Base-by-base conservation (phyloP, 225 moss, liverwort and hornwort species). In the Pseudoscleropodium purum region DNA sequence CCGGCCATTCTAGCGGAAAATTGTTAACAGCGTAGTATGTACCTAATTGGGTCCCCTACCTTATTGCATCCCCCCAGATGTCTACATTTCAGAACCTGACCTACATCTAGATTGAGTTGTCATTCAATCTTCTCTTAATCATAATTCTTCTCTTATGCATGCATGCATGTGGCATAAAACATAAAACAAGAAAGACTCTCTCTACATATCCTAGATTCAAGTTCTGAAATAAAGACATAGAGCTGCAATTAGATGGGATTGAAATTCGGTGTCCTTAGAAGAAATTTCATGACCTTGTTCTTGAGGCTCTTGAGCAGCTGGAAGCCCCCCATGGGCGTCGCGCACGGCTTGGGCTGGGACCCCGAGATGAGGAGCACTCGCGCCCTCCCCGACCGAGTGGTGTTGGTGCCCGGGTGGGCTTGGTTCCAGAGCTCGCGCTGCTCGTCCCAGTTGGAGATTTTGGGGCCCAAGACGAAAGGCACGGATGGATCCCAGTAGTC, bases 261-360 rank as follows among this genome's bases (percentile, higher is more conserved):
- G n/a, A 43, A 61, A 60, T 61, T 30, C 14, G 26, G 9, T 61
- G 30, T 20, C 9, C 31, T 20, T 14, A 10, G 6, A 33, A 82
- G 24, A 63, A 19, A 45, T 34, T 63, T 66, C 64, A 47, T 25
- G 51, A 83, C 83, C 83, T 83, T 92, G 57, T 93, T 94, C 86
- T 94, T 94, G 75, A 94, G 54, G 20, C 83, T 80, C 84, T 92
- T 94, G 51, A 94, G 91, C 5, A 94, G 86, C 88, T 90, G 85
- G 70, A 92, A 91, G 85, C 51, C 75, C 7, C 93, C 93, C 11
- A 51, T 25, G 24, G 91, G 39, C 15, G 83, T 92, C 10, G 86
- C 89, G 80, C 93, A 93, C 43, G 82, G 89, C 29, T 79, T 84
- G 3, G 93, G 93, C 45, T 92, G 93, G 23, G 93, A 93, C 19